Evolutionary conservation across 2,329 filamentous ascomycete species (phyloP).

Genomic region (Fusarium piperis): DNA sequence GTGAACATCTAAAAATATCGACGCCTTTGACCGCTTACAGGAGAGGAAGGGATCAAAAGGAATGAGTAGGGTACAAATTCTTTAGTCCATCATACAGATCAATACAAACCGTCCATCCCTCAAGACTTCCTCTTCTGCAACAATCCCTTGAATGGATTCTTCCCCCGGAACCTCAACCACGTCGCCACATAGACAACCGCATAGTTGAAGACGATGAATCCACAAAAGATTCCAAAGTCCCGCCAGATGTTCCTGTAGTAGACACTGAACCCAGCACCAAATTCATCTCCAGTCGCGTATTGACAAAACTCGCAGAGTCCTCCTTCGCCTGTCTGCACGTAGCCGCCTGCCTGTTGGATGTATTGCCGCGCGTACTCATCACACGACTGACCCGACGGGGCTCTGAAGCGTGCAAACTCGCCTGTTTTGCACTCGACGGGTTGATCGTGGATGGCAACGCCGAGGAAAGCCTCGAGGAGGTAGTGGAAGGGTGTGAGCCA

Average conservation of each 20-base stretch:
- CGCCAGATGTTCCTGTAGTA: slow-evolving; percentile 71
- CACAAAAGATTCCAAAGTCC: slow-evolving; percentile 72
- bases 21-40: too few species aligned
- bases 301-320: slow-evolving; percentile 73
- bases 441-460: slow-evolving; percentile 62
- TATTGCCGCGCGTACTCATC: slow-evolving; percentile 66
- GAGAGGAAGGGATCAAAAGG: not conserved
- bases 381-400: slow-evolving; percentile 69
- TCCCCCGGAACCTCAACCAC: slow-evolving; percentile 52
- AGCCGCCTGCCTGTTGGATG: slow-evolving; percentile 65
- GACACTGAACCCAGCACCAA: slow-evolving; percentile 67
- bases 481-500: slow-evolving; percentile 75
- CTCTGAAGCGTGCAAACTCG: slow-evolving; percentile 69
- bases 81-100: not conserved
- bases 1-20: too few species aligned
- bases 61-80: not conserved
- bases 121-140: slow-evolving; percentile 39
- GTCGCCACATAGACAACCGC: slow-evolving; percentile 51
- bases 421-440: slow-evolving; percentile 63
- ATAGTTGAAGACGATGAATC: slow-evolving; percentile 72
- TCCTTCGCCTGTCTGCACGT: slow-evolving; percentile 64
- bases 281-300: slow-evolving; percentile 68
- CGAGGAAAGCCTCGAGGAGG: slow-evolving; percentile 70
- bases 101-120: not conserved
- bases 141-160: slow-evolving; percentile 49